Base-by-base conservation (phyloP, 495 filamentous ascomycete genomes). In the Astrocystis sublimbata region DNA sequence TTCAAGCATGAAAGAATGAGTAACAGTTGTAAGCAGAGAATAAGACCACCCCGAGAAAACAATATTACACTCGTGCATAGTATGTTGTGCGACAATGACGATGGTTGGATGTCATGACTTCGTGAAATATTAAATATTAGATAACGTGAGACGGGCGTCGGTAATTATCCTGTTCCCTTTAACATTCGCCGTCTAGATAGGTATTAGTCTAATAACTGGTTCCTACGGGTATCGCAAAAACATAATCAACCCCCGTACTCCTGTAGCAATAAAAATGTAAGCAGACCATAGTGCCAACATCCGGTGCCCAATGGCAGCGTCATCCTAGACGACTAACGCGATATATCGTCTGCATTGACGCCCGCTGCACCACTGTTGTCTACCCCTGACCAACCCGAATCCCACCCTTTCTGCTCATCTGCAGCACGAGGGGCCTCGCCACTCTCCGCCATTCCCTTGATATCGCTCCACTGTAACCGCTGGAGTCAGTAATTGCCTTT, bases 391-490 rank as follows among this genome's bases (percentile, higher is more conserved):
- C 79, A 81, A 0, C 54, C 62, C 0, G 67, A 58, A 60, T 77
- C 74, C 83, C 82, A 84, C 15, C 80, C 80, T 28, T 76, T 71
- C 17, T 52, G 41, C 21, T 67, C 59, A 59, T 82, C 80, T 2
- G 78, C 78, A 1, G 76, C 81, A 9, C 75, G 76, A 36, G 71
- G 71, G 0, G 80, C 79, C 24, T 81, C 75, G 6, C 86, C 87
- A 23, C 78, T 73, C 41, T 78, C 75, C 2, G 81, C 83, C 72
- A 89, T 81, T 38, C 75, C 81, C 60, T 85, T 88, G 62, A 90
- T 81, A 62, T 92, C 89, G 64, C 84, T 88, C 89, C 89, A 92
- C 69, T n/a, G n/a, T n/a, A n/a, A n/a, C n/a, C n/a, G n/a, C n/a
- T n/a, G n/a, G n/a, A n/a, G n/a, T n/a, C n/a, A n/a, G n/a, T n/a